Percentiles rank a stretch among this genome's conserved stretches.
Conservation (phyloP, 345 rosid species). For the Moricandia arvensis region DNA sequence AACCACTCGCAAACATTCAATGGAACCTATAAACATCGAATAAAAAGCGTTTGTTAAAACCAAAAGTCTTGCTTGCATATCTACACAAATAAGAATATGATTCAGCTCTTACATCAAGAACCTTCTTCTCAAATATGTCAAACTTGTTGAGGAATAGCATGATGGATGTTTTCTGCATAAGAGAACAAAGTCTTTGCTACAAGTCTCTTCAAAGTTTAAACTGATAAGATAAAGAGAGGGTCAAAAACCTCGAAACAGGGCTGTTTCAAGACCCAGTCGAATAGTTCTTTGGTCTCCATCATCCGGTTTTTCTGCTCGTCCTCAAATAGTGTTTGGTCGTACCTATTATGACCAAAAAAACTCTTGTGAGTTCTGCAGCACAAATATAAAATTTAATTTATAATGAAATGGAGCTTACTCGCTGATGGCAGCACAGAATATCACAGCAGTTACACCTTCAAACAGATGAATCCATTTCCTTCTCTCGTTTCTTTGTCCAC, state of each 20-base stretch:
- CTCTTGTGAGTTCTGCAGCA: not conserved
- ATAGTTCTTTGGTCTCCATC: slow-evolving; percentile 92
- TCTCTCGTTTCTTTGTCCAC: slow-evolving; percentile 98
- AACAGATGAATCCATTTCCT: slow-evolving; percentile 99
- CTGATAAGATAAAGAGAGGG: not conserved
- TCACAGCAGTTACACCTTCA: slow-evolving; percentile 98
- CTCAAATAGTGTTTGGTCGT: slow-evolving; percentile 91
- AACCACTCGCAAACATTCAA: slow-evolving; percentile 90
- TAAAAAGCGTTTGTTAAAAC: not conserved
- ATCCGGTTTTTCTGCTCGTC: slow-evolving; percentile 87
- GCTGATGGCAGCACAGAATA: slow-evolving; percentile 97
- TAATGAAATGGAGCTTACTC: slow-evolving; percentile 62
- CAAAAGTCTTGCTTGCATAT: not conserved
- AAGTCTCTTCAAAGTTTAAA: not conserved
- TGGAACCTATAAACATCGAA: slow-evolving; percentile 55
- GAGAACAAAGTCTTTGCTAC: slow-evolving; percentile 5
- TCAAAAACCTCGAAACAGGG: slow-evolving; percentile 88
- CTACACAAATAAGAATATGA: not conserved
- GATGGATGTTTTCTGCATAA: slow-evolving; percentile 91
- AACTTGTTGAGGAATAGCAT: slow-evolving; percentile 96
- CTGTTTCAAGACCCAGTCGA: slow-evolving; percentile 97
- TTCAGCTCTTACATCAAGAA: slow-evolving; percentile 62
- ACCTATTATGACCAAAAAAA: slow-evolving; percentile 52
- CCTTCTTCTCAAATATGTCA: slow-evolving; percentile 94
- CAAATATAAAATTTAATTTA: not conserved